Evolutionary conservation across 2,329 filamentous ascomycete genomes (phyloP).

Genomic region (Botryosphaeria dothidea): DNA sequence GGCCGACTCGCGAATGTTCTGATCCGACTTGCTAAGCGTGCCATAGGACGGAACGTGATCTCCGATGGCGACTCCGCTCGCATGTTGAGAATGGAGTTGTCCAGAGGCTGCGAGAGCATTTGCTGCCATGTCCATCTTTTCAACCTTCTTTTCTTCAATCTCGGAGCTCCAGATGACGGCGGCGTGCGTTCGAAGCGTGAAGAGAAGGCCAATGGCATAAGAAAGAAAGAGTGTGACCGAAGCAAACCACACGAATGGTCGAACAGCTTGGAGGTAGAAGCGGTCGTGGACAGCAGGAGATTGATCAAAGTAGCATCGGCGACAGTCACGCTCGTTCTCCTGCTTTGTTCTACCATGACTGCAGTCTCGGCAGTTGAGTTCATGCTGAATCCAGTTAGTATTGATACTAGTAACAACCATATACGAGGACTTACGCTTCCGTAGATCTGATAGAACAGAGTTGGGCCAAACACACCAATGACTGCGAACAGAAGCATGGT

Average conservation of each 20-base stretch:
- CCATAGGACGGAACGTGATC: conserved; percentile 26
- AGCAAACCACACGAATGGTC: conserved; percentile 89
- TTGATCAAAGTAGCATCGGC: conserved; percentile 92
- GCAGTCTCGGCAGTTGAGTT: conserved; percentile 77
- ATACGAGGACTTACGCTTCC: conserved; percentile 65
- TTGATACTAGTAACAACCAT: neutral
- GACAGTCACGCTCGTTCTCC: conserved; percentile 69
- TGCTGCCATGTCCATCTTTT: conserved; percentile 38
- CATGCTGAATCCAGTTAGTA: conserved; percentile 62
- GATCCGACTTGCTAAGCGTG: conserved; percentile 24
- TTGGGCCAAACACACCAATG: conserved; percentile 92
- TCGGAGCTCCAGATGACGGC: conserved; percentile 96
- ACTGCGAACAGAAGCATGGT: conserved; percentile 97
- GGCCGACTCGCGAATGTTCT: conserved; percentile 80
- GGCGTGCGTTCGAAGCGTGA: conserved; percentile 92
- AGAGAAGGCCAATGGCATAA: conserved; percentile 91
- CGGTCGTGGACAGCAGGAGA: conserved; percentile 77
- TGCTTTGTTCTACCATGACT: conserved; percentile 52
- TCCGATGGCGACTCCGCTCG: conserved; percentile 8
- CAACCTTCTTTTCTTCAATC: conserved; percentile 50
- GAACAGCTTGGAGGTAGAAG: conserved; percentile 88
- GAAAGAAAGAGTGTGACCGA: conserved; percentile 85
- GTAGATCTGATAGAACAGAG: conserved; percentile 97
- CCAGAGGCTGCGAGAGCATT: conserved; percentile 36
- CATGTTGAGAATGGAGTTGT: conserved; percentile 23